These are phyloP conservation scores for Nemophila menziesii DNA, from an alignment of 257 asterid species.

Conservation along the genomic window DNA sequence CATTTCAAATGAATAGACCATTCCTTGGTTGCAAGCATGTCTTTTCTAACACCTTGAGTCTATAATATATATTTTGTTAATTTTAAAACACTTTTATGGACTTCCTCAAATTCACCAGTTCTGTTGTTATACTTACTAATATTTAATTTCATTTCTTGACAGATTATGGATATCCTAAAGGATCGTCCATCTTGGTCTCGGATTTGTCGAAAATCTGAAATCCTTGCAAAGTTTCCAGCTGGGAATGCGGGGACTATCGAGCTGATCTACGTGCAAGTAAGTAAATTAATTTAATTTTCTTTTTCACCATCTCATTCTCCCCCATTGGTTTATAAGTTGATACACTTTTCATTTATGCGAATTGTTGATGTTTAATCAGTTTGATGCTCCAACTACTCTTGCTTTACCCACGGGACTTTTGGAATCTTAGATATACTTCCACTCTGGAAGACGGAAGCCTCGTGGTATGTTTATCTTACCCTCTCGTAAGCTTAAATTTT, in stretches of 20 bases:
- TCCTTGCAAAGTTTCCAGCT: slow-evolving; percentile 20
- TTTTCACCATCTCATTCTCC: not conserved
- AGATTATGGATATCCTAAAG: slow-evolving; percentile 32
- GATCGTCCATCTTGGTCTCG: slow-evolving; percentile 29
- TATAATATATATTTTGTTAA: too few species aligned
- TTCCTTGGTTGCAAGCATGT: not conserved
- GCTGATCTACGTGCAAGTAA: slow-evolving; percentile 28
- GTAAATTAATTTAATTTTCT: not conserved
- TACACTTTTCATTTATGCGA: not conserved
- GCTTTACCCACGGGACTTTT: slow-evolving; percentile 43
- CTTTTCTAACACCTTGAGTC: not conserved
- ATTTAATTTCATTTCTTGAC: slow-evolving; percentile 3
- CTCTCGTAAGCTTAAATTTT: too few species aligned
- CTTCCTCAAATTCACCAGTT: not conserved
- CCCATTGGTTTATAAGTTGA: not conserved
- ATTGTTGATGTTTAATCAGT: slow-evolving; percentile 12
- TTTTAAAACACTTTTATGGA: not conserved
- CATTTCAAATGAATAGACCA: not conserved
- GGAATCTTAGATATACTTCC: slow-evolving; percentile 39
- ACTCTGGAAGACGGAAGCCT: slow-evolving; percentile 29
- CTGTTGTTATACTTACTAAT: not conserved
- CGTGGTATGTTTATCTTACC: slow-evolving; percentile 39
- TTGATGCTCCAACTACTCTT: slow-evolving; percentile 37
- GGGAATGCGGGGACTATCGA: slow-evolving; percentile 33
- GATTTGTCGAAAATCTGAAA: slow-evolving; percentile 23